phyloP scores from a whole-genome alignment of 345 rosid species.

The Hypericum androsaemum region DNA sequence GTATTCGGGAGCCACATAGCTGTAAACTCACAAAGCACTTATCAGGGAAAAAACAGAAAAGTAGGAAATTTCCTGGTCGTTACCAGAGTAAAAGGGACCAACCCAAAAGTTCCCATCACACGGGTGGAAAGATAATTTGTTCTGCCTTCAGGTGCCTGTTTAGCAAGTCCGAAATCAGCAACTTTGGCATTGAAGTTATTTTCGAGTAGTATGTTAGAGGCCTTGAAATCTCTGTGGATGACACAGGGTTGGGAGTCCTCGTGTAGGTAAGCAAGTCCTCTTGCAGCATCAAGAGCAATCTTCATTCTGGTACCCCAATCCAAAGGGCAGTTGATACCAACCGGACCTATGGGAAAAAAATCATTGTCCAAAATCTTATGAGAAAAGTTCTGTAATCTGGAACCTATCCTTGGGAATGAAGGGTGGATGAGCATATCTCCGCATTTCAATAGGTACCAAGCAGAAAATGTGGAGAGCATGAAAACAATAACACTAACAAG shows the following conservation, averaged over 20 bases:
- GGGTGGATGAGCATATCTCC: too few species aligned
- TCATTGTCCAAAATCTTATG: not conserved
- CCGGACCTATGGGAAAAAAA: constrained; percentile 54
- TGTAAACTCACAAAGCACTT: constrained; percentile 16
- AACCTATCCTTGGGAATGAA: too few species aligned
- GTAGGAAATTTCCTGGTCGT: not conserved
- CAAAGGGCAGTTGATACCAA: constrained; percentile 84
- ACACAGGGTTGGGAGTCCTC: constrained; percentile 99
- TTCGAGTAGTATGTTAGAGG: constrained; percentile 96
- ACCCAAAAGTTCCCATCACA: constrained; percentile 99
- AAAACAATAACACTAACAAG: too few species aligned
- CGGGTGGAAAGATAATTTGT: constrained; percentile 89
- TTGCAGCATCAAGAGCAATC: constrained; percentile 98
- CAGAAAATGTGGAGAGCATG: too few species aligned
- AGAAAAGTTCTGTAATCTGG: too few species aligned
- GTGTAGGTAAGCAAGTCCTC: constrained; percentile 93
- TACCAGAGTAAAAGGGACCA: constrained; percentile 20
- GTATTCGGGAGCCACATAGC: constrained; percentile 99
- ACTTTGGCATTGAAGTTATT: constrained; percentile 93
- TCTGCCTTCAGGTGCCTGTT: constrained; percentile 99
- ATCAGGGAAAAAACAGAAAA: constrained; percentile 1
- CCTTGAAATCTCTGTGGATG: constrained; percentile 96
- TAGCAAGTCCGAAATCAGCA: constrained; percentile 97
- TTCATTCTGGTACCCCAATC: constrained; percentile 98
- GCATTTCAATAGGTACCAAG: too few species aligned